phyloP scores from a whole-genome alignment of 768 basidiomycete genomes.

The Clathrus columnatus region DNA sequence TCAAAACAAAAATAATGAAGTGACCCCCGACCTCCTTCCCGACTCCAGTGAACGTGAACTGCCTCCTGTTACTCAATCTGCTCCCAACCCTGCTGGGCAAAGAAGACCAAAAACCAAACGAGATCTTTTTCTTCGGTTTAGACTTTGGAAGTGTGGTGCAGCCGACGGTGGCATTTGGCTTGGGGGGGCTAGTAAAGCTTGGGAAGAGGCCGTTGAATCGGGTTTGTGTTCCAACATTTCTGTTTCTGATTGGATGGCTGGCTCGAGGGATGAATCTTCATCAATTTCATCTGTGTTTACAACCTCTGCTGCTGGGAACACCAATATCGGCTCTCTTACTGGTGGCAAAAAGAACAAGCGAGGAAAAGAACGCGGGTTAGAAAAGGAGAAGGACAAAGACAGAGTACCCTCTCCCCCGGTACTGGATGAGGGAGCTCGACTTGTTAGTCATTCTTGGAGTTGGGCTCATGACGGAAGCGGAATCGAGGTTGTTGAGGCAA shows the following conservation, averaged over 20 bases:
- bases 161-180: neutral
- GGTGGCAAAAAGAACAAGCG: conserved; percentile 19
- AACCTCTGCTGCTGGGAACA: conserved; percentile 17
- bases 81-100: neutral
- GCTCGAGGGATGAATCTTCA: conserved; percentile 18
- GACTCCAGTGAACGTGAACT: too few relatives aligned
- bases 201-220: conserved; percentile 10
- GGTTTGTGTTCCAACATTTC: conserved; percentile 24
- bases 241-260: conserved; percentile 16
- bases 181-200: conserved; percentile 8
- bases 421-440: conserved; percentile 6
- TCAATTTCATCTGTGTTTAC: conserved; percentile 25
- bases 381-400: conserved; percentile 8
- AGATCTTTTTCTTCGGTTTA: neutral
- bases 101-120: neutral
- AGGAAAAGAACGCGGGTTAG: conserved; percentile 2
- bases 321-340: conserved; percentile 22
- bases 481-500: conserved; percentile 57
- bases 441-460: conserved; percentile 71
- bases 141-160: neutral
- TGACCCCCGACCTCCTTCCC: too few relatives aligned
- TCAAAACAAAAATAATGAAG: too few relatives aligned
- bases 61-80: neutral
- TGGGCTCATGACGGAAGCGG: conserved; percentile 70
- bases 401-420: conserved; percentile 13